A percentile compares a stretch with the other conserved stretches of the same genome.
Evolutionary conservation across 2,329 filamentous ascomycete genomes (phyloP).

Genomic region (Tetracladium maxilliforme): DNA sequence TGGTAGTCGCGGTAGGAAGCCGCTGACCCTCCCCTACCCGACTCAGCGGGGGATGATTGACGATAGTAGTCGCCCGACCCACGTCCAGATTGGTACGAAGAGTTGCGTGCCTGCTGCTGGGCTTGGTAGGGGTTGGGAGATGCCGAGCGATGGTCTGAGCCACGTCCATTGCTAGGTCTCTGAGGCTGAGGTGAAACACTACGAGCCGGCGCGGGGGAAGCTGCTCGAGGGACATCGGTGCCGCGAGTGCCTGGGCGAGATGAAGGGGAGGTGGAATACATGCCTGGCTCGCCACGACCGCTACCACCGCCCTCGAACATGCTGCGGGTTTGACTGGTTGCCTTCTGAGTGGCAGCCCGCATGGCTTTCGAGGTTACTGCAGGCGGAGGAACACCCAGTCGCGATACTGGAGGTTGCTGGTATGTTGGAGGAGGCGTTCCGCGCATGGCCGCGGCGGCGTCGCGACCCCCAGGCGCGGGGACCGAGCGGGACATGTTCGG

Average conservation of each 20-base stretch:
- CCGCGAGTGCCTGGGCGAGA: slow-evolving; percentile 45
- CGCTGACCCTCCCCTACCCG: slow-evolving; percentile 29
- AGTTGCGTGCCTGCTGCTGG: slow-evolving; percentile 11
- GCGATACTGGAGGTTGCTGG: slow-evolving; percentile 55
- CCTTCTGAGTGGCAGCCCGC: slow-evolving; percentile 88
- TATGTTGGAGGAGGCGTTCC: slow-evolving; percentile 82
- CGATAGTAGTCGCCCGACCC: slow-evolving; percentile 34
- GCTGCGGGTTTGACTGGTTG: slow-evolving; percentile 65
- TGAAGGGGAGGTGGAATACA: slow-evolving; percentile 17
- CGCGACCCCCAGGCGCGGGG: slow-evolving; percentile 20
- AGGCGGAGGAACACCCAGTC: slow-evolving; percentile 77
- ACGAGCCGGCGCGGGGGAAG: slow-evolving; percentile 56
- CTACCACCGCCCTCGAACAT: slow-evolving; percentile 41
- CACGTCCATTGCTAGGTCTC: slow-evolving; percentile 30
- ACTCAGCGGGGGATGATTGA: slow-evolving; percentile 28
- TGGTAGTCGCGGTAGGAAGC: slow-evolving; percentile 13
- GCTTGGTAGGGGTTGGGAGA: slow-evolving; percentile 51
- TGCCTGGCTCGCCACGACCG: slow-evolving; percentile 11
- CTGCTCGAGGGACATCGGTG: slow-evolving; percentile 39
- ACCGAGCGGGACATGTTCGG: slow-evolving; percentile 27
- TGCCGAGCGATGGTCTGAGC: slow-evolving; percentile 27
- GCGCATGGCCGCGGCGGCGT: slow-evolving; percentile 40
- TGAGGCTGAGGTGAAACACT: slow-evolving; percentile 47
- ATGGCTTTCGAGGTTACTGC: slow-evolving; percentile 89
- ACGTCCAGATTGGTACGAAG: slow-evolving; percentile 14